Percentiles rank a stretch among this genome's conserved stretches.
These are phyloP conservation scores for Cyberlindnera xishuangbannaensis DNA, from an alignment of 805 yeast genomes.

Conservation along the genomic window DNA sequence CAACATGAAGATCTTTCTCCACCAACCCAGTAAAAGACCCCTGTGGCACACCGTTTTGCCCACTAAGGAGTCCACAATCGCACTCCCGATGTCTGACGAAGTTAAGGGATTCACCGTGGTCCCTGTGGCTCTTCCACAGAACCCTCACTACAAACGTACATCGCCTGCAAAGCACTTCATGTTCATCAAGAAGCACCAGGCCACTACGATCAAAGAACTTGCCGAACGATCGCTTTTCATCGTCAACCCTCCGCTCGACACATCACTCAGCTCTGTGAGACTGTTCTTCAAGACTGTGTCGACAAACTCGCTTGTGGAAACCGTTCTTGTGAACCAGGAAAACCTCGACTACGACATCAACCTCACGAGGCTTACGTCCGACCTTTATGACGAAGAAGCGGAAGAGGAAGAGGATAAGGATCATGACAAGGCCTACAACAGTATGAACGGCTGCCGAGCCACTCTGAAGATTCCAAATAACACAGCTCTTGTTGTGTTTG, in stretches of 20 bases:
- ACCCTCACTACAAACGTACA: slow-evolving; percentile 9
- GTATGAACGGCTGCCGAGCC: too few relatives aligned
- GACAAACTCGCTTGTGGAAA: slow-evolving; percentile 60
- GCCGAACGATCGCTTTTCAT: slow-evolving; percentile 61
- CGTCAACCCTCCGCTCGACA: slow-evolving; percentile 67
- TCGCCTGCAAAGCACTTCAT: slow-evolving; percentile 45
- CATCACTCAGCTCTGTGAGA: slow-evolving; percentile 47
- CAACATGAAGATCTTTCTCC: too few relatives aligned
- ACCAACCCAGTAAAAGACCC: too few relatives aligned
- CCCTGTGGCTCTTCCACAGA: slow-evolving; percentile 38
- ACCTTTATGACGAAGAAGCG: slow-evolving; percentile 35
- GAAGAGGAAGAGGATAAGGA: too few relatives aligned
- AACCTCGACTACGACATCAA: slow-evolving; percentile 43
- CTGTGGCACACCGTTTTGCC: too few relatives aligned
- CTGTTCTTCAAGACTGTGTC: slow-evolving; percentile 53
- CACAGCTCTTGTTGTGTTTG: slow-evolving; percentile 66
- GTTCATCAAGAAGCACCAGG: slow-evolving; percentile 59
- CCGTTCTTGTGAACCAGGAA: slow-evolving; percentile 36
- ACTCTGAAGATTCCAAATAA: slow-evolving; percentile 57
- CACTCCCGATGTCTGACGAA: too few relatives aligned
- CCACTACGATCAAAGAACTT: slow-evolving; percentile 36
- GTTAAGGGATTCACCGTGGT: slow-evolving; percentile 54
- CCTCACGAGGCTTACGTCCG: slow-evolving; percentile 55
- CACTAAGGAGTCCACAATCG: too few relatives aligned
- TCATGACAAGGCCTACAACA: too few relatives aligned